Evolutionary conservation across 345 rosid genomes (phyloP), one percentile per base, ranked within the genome.

Genomic region (Aquilaria sinensis): DNA sequence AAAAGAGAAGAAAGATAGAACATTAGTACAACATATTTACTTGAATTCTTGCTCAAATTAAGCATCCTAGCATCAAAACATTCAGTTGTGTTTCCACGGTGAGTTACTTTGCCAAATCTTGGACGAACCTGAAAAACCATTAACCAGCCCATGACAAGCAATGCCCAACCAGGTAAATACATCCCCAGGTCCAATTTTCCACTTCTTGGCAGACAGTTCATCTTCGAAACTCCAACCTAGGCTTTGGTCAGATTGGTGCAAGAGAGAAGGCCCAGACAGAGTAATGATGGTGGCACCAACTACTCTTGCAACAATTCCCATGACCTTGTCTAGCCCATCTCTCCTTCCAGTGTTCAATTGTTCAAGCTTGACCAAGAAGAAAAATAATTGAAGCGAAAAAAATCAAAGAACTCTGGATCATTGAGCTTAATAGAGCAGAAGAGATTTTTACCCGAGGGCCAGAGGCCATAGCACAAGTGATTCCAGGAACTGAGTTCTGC

Each of bases 401-500:
- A 23, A 29, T 7, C 2, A 1, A 10, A 34, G 45, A 3, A 0
- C 6, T 54, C 43, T 31, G 23, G 5, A 10, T 6, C 23, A 55
- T 46, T 56, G 31, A 12, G 49, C 57, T 12, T 13, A 50, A 47
- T 54, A 49, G 14, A 57, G 9, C 31, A 9, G 29, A 31, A 12
- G 47, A 59, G 7, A 46, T 30, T 53, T 37, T 60, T 75, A 87
- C 96, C 89, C 69, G 56, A 85, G 43, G 53, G 74, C 23, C 70
- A 73, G 87, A 71, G 66, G 96, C 98, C 91, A 84, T 81, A 56
- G 87, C 53, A 72, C 87, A 89, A 66, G 96, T 83, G 54, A 89
- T 79, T 60, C 93, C 96, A 54, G 98, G 98, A 62, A 85, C 93
- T 12, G 87, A 89, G 82, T 85, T 92, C 58, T 92, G 98, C 82